These are phyloP conservation scores for Aspergillus ostianus DNA, from an alignment of 495 filamentous ascomycete genomes.

Conservation along the genomic window DNA sequence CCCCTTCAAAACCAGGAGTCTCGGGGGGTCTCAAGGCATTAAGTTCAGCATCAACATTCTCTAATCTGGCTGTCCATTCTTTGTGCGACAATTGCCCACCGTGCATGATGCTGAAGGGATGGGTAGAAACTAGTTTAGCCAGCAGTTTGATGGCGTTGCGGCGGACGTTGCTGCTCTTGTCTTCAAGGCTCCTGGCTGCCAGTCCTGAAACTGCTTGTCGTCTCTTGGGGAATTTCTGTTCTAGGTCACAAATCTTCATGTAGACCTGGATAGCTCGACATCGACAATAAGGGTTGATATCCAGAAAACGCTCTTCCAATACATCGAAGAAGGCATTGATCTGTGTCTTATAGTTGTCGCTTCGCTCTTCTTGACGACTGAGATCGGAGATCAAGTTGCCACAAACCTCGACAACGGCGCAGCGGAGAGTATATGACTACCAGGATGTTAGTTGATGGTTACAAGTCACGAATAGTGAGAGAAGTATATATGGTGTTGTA, in stretches of 20 bases:
- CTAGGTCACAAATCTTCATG: conserved; percentile 84
- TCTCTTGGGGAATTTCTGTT: conserved; percentile 91
- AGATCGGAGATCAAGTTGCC: conserved; percentile 93
- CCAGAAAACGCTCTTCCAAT: conserved; percentile 91
- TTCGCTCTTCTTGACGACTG: conserved; percentile 84
- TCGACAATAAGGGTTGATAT: conserved; percentile 95
- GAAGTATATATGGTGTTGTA: conserved; percentile 5
- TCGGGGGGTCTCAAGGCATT: conserved; percentile 75
- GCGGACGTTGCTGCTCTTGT: conserved; percentile 97
- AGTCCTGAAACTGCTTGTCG: conserved; percentile 82
- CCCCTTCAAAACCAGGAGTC: conserved; percentile 68
- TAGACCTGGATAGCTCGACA: conserved; percentile 92
- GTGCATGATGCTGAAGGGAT: conserved; percentile 90
- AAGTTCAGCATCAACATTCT: conserved; percentile 77
- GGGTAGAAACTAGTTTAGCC: conserved; percentile 81
- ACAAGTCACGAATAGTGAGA: neutral
- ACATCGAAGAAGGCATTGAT: conserved; percentile 97
- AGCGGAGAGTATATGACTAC: conserved; percentile 88
- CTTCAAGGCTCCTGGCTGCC: conserved; percentile 83
- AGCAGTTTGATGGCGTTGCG: conserved; percentile 93
- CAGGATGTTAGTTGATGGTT: conserved; percentile 18
- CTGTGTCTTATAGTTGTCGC: conserved; percentile 87
- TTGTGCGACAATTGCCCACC: conserved; percentile 79
- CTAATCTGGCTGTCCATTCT: conserved; percentile 79
- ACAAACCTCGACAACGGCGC: conserved; percentile 94